A percentile compares a stretch with the other conserved stretches of the same genome.
Conservation (phyloP, 768 basidiomycete species). For the Suillus cothurnatus region DNA sequence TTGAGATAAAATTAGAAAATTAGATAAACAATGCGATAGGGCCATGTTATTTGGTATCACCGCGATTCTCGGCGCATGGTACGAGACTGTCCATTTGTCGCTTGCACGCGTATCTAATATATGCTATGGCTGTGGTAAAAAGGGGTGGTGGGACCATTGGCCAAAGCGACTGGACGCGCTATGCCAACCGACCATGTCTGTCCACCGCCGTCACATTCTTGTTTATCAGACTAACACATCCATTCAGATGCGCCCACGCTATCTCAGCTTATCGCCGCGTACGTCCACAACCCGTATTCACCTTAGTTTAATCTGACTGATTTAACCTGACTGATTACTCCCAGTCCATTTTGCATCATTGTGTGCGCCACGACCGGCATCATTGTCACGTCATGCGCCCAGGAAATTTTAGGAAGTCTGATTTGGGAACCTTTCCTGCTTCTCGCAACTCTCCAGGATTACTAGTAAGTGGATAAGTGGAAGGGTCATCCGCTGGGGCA, state of each 20-base stretch:
- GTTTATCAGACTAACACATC: neutral
- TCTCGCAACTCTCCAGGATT: conserved; percentile 22
- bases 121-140: neutral
- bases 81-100: neutral
- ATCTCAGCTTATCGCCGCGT: neutral
- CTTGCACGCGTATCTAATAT: neutral
- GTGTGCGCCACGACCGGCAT: conserved; percentile 20
- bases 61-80: neutral
- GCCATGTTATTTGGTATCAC: conserved; percentile 2
- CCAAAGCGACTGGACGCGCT: conserved; percentile 3
- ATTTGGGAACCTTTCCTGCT: conserved; percentile 22
- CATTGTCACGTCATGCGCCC: conserved; percentile 14
- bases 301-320: conserved; percentile 10
- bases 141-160: neutral
- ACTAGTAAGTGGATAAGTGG: conserved; percentile 18
- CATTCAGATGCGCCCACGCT: neutral
- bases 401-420: conserved; percentile 18
- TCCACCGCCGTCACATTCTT: neutral
- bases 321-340: conserved; percentile 13
- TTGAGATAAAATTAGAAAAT: neutral
- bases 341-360: conserved; percentile 17
- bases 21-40: neutral
- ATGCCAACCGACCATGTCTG: conserved; percentile 2
- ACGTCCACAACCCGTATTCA: neutral
- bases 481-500: neutral